Evolutionary conservation across 2,329 filamentous ascomycete species (phyloP).

Genomic region (Hymenoscyphus fructigenus): DNA sequence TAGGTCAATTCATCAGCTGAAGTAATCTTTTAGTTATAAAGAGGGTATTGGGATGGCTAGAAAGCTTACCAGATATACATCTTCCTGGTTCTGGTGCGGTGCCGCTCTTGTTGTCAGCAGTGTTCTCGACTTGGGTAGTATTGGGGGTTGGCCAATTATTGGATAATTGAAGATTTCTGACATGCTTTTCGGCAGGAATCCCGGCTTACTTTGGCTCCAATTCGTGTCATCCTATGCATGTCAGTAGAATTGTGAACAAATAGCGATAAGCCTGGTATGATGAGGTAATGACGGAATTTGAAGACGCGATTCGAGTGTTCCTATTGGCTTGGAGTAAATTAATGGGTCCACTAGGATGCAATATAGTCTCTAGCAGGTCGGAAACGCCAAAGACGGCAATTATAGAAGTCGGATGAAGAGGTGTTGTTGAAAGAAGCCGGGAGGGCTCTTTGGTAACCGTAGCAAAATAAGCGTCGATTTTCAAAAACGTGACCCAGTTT

Average conservation of each 20-base stretch:
- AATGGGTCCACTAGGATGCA: not conserved
- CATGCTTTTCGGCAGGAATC: not conserved
- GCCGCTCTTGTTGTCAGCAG: not conserved
- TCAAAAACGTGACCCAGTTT: not conserved
- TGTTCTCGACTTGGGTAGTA: not conserved
- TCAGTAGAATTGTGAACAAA: not conserved
- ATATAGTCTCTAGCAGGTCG: not conserved
- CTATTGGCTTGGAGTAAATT: not conserved
- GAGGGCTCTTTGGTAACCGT: not conserved
- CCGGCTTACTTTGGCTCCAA: not conserved
- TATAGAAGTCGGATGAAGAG: not conserved
- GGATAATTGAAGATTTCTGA: slow-evolving; percentile 1
- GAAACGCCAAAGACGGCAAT: not conserved
- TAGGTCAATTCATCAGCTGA: not conserved
- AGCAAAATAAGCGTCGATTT: not conserved
- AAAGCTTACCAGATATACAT: not conserved
- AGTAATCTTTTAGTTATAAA: not conserved
- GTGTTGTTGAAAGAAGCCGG: not conserved
- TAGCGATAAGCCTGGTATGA: not conserved
- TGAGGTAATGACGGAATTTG: not conserved
- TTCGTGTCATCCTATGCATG: slow-evolving; percentile 2
- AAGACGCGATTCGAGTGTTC: not conserved
- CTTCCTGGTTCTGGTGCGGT: not conserved
- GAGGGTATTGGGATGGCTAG: not conserved
- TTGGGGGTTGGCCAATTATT: not conserved